These are phyloP conservation scores for Apodospora peruviana DNA, from an alignment of 495 filamentous ascomycete genomes.

Conservation along the genomic window DNA sequence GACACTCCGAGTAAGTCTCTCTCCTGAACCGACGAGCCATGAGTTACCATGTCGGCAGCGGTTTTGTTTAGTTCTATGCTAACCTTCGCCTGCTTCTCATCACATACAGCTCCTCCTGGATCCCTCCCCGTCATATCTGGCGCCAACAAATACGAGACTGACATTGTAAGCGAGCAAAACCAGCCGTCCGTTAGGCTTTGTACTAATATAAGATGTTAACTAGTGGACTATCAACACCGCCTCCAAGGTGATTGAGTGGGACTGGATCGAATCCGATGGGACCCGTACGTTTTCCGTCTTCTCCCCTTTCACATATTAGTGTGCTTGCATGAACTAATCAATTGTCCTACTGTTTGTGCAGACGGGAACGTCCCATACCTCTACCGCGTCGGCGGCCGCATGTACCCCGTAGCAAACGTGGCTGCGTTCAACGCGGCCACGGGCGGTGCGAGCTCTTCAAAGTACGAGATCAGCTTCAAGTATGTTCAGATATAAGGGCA, in stretches of 20 bases:
- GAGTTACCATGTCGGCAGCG: no score
- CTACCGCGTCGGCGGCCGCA: constrained; percentile 7
- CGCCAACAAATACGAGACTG: neutral
- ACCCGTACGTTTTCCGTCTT: constrained; percentile 1
- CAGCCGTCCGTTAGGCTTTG: neutral
- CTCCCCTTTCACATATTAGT: neutral
- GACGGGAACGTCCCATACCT: neutral
- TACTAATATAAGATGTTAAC: no score
- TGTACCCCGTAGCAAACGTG: constrained; percentile 10
- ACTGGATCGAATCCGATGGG: constrained; percentile 6
- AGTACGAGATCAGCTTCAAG: constrained; percentile 6
- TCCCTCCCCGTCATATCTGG: neutral
- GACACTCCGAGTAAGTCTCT: neutral
- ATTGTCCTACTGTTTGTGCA: no score
- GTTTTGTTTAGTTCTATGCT: no score
- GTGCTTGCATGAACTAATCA: neutral
- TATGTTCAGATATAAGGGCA: neutral
- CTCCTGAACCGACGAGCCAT: no score
- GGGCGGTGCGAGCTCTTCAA: neutral
- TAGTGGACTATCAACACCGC: constrained; percentile 10
- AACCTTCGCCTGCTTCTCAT: no score
- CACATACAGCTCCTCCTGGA: constrained; percentile 6
- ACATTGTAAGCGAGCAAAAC: constrained; percentile 6
- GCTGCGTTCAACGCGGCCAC: constrained; percentile 1
- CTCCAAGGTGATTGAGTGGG: constrained; percentile 3